Conservation (phyloP, 257 asterid species). For the Fraxinus anomala region DNA sequence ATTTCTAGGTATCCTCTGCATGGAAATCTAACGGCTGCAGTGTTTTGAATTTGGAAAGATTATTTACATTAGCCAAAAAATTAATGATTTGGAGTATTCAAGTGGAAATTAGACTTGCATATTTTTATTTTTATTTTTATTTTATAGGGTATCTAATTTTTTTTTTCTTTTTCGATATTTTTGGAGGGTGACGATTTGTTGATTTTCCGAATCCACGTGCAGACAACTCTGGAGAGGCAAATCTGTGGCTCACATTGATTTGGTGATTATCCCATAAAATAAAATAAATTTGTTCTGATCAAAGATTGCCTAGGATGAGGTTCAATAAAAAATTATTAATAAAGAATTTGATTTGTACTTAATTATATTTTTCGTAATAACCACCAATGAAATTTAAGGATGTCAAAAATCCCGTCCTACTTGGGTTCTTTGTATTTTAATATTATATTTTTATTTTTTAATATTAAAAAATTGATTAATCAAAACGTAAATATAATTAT, state of each 20-base stretch:
- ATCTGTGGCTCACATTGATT: constrained; percentile 7
- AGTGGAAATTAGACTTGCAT: background rate
- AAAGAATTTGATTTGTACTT: background rate
- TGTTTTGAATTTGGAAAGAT: background rate
- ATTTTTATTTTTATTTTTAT: background rate
- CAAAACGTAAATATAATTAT: too few relatives aligned
- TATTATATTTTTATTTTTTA: too few relatives aligned
- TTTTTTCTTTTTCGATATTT: background rate
- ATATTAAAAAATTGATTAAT: too few relatives aligned
- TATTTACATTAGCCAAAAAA: background rate
- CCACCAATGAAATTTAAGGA: too few relatives aligned
- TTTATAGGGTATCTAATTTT: background rate
- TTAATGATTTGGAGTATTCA: constrained; percentile 25
- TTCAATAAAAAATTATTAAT: background rate
- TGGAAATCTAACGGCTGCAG: constrained; percentile 6
- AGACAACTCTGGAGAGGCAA: background rate
- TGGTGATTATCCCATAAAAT: background rate
- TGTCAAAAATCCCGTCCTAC: too few relatives aligned
- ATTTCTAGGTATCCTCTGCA: constrained; percentile 6
- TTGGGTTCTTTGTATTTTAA: too few relatives aligned
- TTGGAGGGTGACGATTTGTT: background rate
- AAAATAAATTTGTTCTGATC: background rate
- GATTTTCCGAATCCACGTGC: constrained; percentile 21
- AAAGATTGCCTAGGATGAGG: too few relatives aligned
- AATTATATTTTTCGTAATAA: too few relatives aligned